Evolutionary conservation across 768 basidiomycete genomes (phyloP).

Genomic region (Hypholoma sublateritium): DNA sequence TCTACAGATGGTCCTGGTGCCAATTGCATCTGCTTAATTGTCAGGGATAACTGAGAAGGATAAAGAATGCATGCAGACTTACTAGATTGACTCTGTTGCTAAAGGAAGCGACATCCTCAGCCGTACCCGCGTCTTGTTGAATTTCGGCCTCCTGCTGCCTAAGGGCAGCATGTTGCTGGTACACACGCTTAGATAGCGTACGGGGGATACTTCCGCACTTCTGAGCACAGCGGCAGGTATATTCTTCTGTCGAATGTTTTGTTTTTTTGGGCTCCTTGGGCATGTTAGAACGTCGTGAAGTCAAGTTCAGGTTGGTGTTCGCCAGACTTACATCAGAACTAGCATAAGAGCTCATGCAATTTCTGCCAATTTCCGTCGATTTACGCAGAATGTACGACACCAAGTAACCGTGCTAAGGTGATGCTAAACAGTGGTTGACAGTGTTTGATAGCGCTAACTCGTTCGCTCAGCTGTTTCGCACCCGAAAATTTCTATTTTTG

Average conservation of each 20-base stretch:
- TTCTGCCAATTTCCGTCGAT: constrained; percentile 2
- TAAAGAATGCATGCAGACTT: no score
- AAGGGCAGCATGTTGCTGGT: neutral
- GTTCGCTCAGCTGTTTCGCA: neutral
- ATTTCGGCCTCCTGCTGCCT: neutral
- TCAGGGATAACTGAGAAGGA: no score
- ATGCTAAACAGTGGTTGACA: neutral
- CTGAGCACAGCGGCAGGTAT: constrained; percentile 1
- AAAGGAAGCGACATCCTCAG: no score
- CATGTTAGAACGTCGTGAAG: neutral
- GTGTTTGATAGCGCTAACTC: neutral
- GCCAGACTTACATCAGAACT: neutral
- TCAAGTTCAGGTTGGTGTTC: neutral
- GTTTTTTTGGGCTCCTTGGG: neutral
- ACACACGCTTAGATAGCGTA: neutral
- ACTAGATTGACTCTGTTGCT: no score
- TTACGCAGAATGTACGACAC: neutral
- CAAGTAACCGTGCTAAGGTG: neutral
- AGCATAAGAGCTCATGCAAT: neutral
- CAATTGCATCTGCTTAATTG: no score
- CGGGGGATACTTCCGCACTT: constrained; percentile 1
- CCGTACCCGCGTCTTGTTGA: no score
- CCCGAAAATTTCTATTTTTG: no score
- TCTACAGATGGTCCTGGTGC: no score
- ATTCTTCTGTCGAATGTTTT: neutral